phyloP scores from a whole-genome alignment of 805 yeast genomes.

The Teunomyces pallodes region DNA sequence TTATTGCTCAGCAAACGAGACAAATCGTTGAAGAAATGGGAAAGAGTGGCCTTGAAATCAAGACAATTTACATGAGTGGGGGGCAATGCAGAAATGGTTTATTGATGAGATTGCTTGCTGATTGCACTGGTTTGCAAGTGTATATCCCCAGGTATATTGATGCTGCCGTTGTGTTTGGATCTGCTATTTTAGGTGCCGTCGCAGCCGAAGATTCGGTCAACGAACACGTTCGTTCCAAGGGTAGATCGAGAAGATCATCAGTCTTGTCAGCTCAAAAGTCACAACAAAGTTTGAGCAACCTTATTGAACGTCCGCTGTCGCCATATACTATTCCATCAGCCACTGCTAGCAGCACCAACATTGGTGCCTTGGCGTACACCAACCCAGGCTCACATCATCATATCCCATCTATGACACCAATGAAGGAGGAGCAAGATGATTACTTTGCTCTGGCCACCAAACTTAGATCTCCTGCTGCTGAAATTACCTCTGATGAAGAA shows the following conservation, averaged over 20 bases:
- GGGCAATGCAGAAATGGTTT: slow-evolving; percentile 95
- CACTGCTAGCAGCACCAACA: slow-evolving; percentile 64
- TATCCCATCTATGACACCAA: slow-evolving; percentile 36
- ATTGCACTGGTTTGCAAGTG: slow-evolving; percentile 88
- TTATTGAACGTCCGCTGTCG: slow-evolving; percentile 40
- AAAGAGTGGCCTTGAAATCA: slow-evolving; percentile 71
- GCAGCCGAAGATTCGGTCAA: slow-evolving; percentile 69
- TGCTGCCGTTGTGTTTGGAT: slow-evolving; percentile 95
- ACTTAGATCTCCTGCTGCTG: not conserved
- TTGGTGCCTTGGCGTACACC: slow-evolving; percentile 48
- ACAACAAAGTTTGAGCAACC: slow-evolving; percentile 25
- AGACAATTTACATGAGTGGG: slow-evolving; percentile 84
- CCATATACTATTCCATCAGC: slow-evolving; percentile 82
- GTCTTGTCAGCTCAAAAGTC: slow-evolving; percentile 29
- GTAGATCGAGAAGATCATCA: slow-evolving; percentile 36
- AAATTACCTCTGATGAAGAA: slow-evolving; percentile 28
- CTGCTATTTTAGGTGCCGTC: slow-evolving; percentile 92
- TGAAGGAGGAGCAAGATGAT: slow-evolving; percentile 36
- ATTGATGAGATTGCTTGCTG: slow-evolving; percentile 85
- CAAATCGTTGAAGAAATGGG: slow-evolving; percentile 89
- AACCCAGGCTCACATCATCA: slow-evolving; percentile 26
- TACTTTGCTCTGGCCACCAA: slow-evolving; percentile 36
- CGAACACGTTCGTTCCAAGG: slow-evolving; percentile 31
- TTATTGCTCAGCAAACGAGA: slow-evolving; percentile 95
- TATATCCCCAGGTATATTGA: slow-evolving; percentile 93